phyloP scores from a whole-genome alignment of 176 grass and related monocot genomes.

The Pontederia paniculata region DNA sequence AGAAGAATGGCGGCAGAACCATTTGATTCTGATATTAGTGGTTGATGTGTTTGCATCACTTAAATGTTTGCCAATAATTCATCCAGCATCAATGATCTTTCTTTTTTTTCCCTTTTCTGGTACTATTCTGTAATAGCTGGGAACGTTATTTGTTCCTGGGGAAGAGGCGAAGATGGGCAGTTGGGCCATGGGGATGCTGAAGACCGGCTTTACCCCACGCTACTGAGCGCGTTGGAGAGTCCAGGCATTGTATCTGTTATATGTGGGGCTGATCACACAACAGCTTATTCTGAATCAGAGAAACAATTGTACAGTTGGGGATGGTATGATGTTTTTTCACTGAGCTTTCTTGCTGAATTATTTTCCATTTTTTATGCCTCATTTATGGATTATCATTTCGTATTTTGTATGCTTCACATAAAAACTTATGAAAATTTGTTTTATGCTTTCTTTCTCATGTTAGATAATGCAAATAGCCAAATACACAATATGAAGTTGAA shows the following conservation, averaged over 20 bases:
- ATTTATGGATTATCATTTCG: no score
- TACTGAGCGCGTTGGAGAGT: slow-evolving; percentile 55
- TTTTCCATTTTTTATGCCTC: neutral
- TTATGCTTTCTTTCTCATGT: no score
- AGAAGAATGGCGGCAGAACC: no score
- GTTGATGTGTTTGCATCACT: no score
- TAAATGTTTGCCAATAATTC: no score
- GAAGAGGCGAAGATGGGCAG: slow-evolving; percentile 96
- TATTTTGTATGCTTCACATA: no score
- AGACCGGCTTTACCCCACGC: slow-evolving; percentile 70
- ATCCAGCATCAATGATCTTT: no score
- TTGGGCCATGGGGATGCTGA: slow-evolving; percentile 92
- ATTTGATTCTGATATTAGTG: no score
- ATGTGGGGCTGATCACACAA: slow-evolving; percentile 98
- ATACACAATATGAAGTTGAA: no score
- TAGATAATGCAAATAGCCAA: no score
- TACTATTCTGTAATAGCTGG: slow-evolving; percentile 38
- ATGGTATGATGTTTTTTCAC: slow-evolving; percentile 24
- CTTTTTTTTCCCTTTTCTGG: no score
- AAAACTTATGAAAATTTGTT: no score
- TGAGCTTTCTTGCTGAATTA: neutral
- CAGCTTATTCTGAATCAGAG: slow-evolving; percentile 68
- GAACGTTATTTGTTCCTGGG: slow-evolving; percentile 86
- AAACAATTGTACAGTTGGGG: slow-evolving; percentile 93
- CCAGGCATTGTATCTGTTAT: slow-evolving; percentile 54